Evolutionary conservation across 192 early-diverging fungal species (phyloP).

Genomic region (Rhizophagus sp.): DNA sequence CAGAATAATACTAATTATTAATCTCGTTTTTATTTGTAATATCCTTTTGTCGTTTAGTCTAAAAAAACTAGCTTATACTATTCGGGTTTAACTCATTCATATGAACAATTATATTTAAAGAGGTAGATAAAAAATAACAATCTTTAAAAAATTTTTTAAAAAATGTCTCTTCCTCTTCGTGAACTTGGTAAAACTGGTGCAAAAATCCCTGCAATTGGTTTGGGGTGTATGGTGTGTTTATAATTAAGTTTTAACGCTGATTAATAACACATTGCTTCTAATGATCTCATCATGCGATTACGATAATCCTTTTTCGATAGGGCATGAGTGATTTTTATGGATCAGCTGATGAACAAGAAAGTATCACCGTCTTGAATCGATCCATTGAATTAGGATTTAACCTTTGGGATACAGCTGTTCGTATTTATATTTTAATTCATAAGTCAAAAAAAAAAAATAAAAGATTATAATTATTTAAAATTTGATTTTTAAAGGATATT

Average conservation of each 20-base stretch:
- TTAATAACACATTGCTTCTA: too few species aligned
- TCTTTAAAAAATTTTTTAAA: background rate
- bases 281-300: too few species aligned
- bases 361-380: slow-evolving; percentile 44
- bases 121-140: too few species aligned
- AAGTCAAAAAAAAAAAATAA: too few species aligned
- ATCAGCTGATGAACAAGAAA: slow-evolving; percentile 35
- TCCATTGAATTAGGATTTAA: slow-evolving; percentile 55
- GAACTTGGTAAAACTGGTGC: slow-evolving; percentile 41
- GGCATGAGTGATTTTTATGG: slow-evolving; percentile 45
- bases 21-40: too few species aligned
- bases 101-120: too few species aligned
- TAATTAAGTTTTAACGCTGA: background rate
- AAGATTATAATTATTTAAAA: too few species aligned
- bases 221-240: slow-evolving; percentile 41
- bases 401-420: slow-evolving; percentile 55
- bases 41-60: too few species aligned
- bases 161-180: slow-evolving; percentile 17
- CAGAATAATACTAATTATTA: too few species aligned
- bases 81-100: too few species aligned
- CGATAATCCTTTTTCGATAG: background rate
- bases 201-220: slow-evolving; percentile 37
- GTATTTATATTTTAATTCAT: background rate
- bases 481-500: slow-evolving; percentile 36
- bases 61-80: too few species aligned